These are phyloP conservation scores for Kluyveromyces sp. DNA, from an alignment of 1,139 yeast species.

Conservation along the genomic window DNA sequence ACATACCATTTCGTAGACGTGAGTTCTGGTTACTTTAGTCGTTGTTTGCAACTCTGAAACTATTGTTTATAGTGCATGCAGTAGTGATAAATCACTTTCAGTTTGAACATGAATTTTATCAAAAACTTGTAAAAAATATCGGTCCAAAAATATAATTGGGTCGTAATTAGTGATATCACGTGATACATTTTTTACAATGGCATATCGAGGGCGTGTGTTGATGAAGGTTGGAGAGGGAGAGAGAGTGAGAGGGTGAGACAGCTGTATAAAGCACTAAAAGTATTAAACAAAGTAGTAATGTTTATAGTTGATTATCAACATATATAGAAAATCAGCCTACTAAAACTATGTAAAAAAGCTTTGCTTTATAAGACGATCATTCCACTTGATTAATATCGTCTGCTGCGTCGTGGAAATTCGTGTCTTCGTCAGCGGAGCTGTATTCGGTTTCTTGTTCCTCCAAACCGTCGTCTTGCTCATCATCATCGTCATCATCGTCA, in stretches of 20 bases:
- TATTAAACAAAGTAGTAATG: too few relatives aligned
- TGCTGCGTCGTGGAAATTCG: not conserved
- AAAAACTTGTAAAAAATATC: not conserved
- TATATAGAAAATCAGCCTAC: not conserved
- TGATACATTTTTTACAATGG: not conserved
- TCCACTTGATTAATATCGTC: not conserved
- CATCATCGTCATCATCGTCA: constrained; percentile 20
- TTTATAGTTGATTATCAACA: too few relatives aligned
- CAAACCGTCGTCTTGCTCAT: not conserved
- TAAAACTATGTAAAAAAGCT: constrained; percentile 3
- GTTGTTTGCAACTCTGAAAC: not conserved
- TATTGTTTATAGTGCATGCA: too few relatives aligned
- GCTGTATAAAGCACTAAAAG: too few relatives aligned
- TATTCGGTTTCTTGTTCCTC: not conserved
- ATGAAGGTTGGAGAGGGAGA: too few relatives aligned
- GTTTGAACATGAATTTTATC: not conserved
- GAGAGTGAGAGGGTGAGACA: too few relatives aligned
- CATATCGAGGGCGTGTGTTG: too few relatives aligned
- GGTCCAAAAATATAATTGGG: constrained; percentile 4
- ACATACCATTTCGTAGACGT: constrained; percentile 2
- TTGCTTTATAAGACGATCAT: not conserved
- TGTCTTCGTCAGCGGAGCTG: not conserved
- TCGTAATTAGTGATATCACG: not conserved
- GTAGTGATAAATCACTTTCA: not conserved
- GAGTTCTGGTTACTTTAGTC: constrained; percentile 2